These are phyloP conservation scores for Cryptomeria japonica DNA, from an alignment of 75 land plant species.

Conservation along the genomic window DNA sequence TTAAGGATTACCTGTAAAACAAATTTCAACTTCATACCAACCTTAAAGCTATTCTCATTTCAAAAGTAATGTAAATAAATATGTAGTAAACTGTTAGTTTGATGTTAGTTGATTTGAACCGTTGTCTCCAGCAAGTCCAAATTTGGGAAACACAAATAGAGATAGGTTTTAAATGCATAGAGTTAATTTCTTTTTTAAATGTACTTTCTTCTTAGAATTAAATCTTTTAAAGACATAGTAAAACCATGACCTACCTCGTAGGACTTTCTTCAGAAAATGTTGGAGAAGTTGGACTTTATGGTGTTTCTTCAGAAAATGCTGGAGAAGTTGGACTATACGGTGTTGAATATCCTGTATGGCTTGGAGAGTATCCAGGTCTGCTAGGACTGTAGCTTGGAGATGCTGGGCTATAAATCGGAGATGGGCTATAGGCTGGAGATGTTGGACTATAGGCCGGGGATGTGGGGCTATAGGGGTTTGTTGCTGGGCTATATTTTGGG, in stretches of 20 bases:
- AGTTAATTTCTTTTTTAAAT: too few species aligned
- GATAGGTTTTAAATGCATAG: neutral
- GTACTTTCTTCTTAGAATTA: neutral
- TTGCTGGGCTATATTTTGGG: conserved; percentile 19
- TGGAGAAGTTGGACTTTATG: conserved; percentile 47
- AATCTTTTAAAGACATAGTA: neutral
- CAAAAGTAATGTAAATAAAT: neutral
- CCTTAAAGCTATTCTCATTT: neutral
- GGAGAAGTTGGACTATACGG: conserved; percentile 52
- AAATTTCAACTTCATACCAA: neutral
- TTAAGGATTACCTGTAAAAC: neutral
- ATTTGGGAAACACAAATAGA: neutral
- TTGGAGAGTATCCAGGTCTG: conserved; percentile 37
- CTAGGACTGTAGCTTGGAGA: neutral
- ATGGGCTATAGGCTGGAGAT: conserved; percentile 39
- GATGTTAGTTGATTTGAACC: neutral
- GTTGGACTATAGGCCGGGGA: conserved; percentile 40
- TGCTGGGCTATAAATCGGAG: conserved; percentile 14
- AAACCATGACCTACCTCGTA: conserved; percentile 47
- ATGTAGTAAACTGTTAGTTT: neutral
- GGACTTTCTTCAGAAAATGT: conserved; percentile 73
- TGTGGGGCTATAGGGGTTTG: conserved; percentile 27
- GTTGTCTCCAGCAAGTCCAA: neutral
- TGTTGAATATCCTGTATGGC: conserved; percentile 14
- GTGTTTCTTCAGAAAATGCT: conserved; percentile 8